Base-by-base conservation (phyloP, 495 filamentous ascomycete species). In the Penicillium lagena region DNA sequence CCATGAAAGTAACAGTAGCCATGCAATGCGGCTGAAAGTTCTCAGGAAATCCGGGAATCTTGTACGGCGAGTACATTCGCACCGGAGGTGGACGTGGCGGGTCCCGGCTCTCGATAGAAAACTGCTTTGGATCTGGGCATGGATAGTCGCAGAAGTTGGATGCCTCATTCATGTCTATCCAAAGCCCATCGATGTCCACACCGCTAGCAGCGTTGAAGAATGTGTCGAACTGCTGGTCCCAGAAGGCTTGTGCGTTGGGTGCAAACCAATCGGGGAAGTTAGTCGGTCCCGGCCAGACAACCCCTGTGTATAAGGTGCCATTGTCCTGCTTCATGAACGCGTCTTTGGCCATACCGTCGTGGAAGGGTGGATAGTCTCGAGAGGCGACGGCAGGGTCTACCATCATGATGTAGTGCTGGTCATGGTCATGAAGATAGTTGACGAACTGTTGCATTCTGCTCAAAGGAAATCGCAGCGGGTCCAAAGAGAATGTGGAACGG, bases 111-210 rank as follows among this genome's bases (percentile, higher is more conserved):
- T 76, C 53, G 43, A 64, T 49, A 4, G 80, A 71, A 27, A 70
- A 73, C 0, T 43, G 62, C 4, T 69, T 73, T 0, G 86, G 82
- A 46, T 89, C 66, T 12, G 60, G 58, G 61, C 89, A 95, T 12
- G 88, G 87, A 53, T 79, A 91, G 14, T 68, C 55, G 59, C 89
- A 93, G 43, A 89, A 86, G 58, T 78, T 81, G 29, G 76, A 62
- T 0, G 84, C 85, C 58, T 90, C 86, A 50, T 88, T 89, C 83
- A 89, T 87, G 51, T 89, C 86, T 42, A 93, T 94, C 89, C 89
- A 94, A 17, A 90, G 71, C 1, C 78, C 89, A 51, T 94, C 89
- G 46, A 94, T 89, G 52, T 93, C 81, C 6, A 95, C 75, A 15
- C 89, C 89, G 1, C 57, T 68, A 0, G 76, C 57, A 0, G 75